phyloP scores from a whole-genome alignment of 768 basidiomycete species.

The Tricholoma hemisulphureum region DNA sequence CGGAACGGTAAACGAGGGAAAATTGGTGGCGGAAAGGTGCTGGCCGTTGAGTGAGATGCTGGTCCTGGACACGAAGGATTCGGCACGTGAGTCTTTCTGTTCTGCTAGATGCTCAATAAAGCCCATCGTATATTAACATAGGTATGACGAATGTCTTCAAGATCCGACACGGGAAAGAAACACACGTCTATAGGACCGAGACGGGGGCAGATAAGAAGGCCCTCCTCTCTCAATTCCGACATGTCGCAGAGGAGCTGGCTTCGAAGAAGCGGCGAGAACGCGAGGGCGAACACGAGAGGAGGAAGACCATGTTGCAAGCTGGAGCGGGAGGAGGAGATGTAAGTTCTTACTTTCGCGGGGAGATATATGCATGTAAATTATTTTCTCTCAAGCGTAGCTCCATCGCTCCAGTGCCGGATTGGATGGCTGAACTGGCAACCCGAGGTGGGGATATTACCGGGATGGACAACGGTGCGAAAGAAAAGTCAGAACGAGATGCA shows the following conservation, averaged over 20 bases:
- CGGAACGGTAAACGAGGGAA: slow-evolving; percentile 57
- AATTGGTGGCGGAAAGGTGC: slow-evolving; percentile 89
- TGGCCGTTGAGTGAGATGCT: slow-evolving; percentile 94
- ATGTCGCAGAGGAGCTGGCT: slow-evolving; percentile 88
- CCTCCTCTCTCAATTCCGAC: slow-evolving; percentile 81
- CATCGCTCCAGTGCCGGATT: slow-evolving; percentile 67
- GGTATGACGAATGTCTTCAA: slow-evolving; percentile 97
- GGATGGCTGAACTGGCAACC: slow-evolving; percentile 69
- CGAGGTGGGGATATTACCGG: slow-evolving; percentile 49
- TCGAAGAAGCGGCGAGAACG: slow-evolving; percentile 90
- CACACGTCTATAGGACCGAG: slow-evolving; percentile 90
- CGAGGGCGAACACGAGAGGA: slow-evolving; percentile 87
- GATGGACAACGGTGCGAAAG: slow-evolving; percentile 51
- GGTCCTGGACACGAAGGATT: slow-evolving; percentile 95
- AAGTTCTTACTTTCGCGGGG: slow-evolving; percentile 21
- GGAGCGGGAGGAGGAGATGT: slow-evolving; percentile 44
- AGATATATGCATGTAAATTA: slow-evolving; percentile 36
- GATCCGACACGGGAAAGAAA: slow-evolving; percentile 89
- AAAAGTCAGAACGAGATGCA: slow-evolving; percentile 75
- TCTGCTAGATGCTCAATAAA: not conserved
- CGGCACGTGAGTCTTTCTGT: slow-evolving; percentile 59
- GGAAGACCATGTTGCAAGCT: slow-evolving; percentile 71
- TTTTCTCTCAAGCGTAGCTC: slow-evolving; percentile 13
- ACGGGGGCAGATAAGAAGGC: slow-evolving; percentile 79
- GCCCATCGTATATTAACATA: slow-evolving; percentile 17